Evolutionary conservation across 2,329 filamentous ascomycete species (phyloP).

Genomic region (Aspergillus sclerotialis): DNA sequence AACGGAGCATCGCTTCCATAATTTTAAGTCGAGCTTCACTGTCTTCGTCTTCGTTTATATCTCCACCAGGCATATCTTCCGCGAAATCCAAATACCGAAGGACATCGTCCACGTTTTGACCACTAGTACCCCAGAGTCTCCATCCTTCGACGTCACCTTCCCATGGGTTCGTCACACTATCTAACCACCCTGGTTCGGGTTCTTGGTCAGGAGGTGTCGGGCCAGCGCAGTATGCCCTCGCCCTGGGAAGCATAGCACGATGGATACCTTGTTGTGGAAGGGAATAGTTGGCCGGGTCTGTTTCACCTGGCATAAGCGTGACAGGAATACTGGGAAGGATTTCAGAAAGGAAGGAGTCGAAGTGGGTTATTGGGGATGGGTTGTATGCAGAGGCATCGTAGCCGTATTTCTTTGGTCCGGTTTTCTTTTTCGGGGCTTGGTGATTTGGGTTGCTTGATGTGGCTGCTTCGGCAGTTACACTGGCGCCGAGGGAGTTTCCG

Average conservation of each 20-base stretch:
- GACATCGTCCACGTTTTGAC: slow-evolving; percentile 90
- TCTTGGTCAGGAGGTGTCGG: slow-evolving; percentile 26
- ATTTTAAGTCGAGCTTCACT: slow-evolving; percentile 71
- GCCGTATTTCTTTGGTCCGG: slow-evolving; percentile 72
- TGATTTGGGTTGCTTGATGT: slow-evolving; percentile 30
- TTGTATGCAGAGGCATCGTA: slow-evolving; percentile 91
- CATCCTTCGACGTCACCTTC: slow-evolving; percentile 86
- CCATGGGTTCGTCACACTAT: slow-evolving; percentile 88
- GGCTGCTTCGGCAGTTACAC: slow-evolving; percentile 24
- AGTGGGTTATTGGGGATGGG: slow-evolving; percentile 69
- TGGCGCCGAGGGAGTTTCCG: slow-evolving; percentile 69
- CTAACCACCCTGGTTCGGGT: slow-evolving; percentile 64
- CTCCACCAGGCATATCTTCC: slow-evolving; percentile 22
- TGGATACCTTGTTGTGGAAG: slow-evolving; percentile 93
- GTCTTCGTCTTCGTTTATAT: slow-evolving; percentile 21
- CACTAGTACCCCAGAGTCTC: slow-evolving; percentile 76
- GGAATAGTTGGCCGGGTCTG: slow-evolving; percentile 81
- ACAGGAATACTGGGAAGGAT: slow-evolving; percentile 81
- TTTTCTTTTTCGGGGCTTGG: slow-evolving; percentile 37
- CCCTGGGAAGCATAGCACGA: slow-evolving; percentile 76
- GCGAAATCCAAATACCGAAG: slow-evolving; percentile 72
- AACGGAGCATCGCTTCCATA: slow-evolving; percentile 91
- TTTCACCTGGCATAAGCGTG: slow-evolving; percentile 75
- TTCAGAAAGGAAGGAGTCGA: slow-evolving; percentile 75
- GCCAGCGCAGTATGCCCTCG: slow-evolving; percentile 57